Evolutionary conservation across 1,139 yeast genomes (phyloP), one percentile per base, ranked within the genome.

Genomic region (Pichiaceae sp.): DNA sequence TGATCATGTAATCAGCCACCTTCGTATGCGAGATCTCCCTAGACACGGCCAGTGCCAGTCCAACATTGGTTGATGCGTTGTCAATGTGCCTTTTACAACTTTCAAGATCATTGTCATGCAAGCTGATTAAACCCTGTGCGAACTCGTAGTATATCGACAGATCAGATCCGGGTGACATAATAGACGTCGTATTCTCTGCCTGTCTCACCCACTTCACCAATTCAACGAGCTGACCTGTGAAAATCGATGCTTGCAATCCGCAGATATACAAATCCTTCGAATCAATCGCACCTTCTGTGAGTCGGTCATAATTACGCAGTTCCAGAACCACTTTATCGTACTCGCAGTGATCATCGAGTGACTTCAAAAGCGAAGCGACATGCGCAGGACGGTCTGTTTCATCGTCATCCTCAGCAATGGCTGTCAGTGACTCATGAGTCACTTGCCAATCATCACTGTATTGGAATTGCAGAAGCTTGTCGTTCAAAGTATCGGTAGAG

Each of bases 361-460:
- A 75, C 37, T 68, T 69, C 41, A 76, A 45, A 52, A 71, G 56
- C 37, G 70, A 67, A 2, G 63, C 57, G 31, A 60, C 58, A 29
- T 60, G 44, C n/a, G 12, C 31, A 5, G 14, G 7, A 6, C 24
- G 14, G 17, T 63, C 57, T 14, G 39, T 38, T 11, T 39, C 42
- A 29, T 43, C 39, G 17, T 41, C 41, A 29, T 36, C 35, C 25
- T 46, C 44, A 14, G 85, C 73, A 31, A 83, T 59, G 0, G 82
- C 84, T 39, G 79, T 80, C 48, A 86, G 81, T 30, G 96, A 86
- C 44, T 84, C 91, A 44, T 84, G 83, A 0, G 96, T 95, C 49
- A 86, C 70, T 29, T 78, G 72, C 95, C 96, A 86, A 50, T 79
- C 79, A 34, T 86, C 91, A 39, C 85, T 81, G 46, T 83, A 87